A percentile compares a stretch with the other conserved stretches of the same genome.
These are phyloP conservation scores for Gamsiella multidivaricata DNA, from an alignment of 192 early-diverging fungal species.

Conservation along the genomic window DNA sequence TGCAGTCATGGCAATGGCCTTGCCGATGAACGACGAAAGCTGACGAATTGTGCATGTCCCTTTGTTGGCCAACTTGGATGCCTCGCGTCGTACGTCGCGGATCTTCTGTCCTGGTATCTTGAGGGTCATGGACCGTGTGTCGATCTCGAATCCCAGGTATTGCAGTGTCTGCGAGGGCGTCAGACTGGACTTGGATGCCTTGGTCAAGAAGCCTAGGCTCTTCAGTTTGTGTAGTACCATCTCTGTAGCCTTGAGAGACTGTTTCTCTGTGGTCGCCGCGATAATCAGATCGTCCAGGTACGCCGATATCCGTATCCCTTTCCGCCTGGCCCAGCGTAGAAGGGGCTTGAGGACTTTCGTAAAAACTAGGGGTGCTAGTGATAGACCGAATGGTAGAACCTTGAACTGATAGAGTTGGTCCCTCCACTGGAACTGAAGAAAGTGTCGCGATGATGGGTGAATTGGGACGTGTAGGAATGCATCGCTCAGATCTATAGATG, in stretches of 20 bases:
- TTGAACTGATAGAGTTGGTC: constrained; percentile 36
- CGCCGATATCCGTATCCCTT: constrained; percentile 21
- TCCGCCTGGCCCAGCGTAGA: constrained; percentile 25
- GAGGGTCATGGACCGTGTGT: constrained; percentile 27
- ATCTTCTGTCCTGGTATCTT: constrained; percentile 26
- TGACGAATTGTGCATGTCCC: constrained; percentile 13
- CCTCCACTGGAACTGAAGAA: constrained; percentile 39
- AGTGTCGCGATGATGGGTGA: constrained; percentile 16
- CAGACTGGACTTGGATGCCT: constrained; percentile 24
- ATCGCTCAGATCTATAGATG: constrained; percentile 49
- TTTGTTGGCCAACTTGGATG: constrained; percentile 11
- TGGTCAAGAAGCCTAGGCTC: constrained; percentile 18
- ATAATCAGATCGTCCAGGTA: constrained; percentile 45
- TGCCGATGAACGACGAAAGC: constrained; percentile 20
- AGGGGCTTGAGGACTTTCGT: constrained; percentile 36
- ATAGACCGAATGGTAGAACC: constrained; percentile 9
- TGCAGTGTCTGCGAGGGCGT: constrained; percentile 28
- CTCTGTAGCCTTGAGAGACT: background rate
- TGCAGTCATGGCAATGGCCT: constrained; percentile 15
- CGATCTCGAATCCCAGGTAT: constrained; percentile 30
- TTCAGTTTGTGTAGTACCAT: constrained; percentile 7
- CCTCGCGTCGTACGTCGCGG: constrained; percentile 22
- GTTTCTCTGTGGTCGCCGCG: background rate
- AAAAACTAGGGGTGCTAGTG: constrained; percentile 31
- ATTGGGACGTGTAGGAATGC: constrained; percentile 55